A percentile compares a stretch with the other conserved stretches of the same genome.
Conservation (phyloP, 345 rosid genomes). For the Ricinus communis region DNA sequence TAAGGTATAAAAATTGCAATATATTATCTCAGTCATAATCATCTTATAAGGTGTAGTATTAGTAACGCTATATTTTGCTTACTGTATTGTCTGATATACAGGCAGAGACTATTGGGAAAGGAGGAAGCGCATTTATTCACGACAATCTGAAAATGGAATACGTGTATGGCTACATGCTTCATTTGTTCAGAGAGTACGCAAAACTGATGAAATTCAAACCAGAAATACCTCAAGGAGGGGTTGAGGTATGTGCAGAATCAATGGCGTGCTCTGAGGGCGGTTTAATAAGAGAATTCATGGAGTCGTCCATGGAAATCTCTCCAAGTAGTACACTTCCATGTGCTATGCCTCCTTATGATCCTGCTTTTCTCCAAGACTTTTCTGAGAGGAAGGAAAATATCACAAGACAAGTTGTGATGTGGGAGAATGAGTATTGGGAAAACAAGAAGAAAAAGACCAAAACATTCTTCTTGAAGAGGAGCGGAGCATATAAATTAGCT, state of each 20-base stretch:
- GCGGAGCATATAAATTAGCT: too few relatives aligned
- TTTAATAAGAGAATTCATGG: not conserved
- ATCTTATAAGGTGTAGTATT: too few relatives aligned
- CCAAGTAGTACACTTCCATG: not conserved
- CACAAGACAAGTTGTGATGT: not conserved
- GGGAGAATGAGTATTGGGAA: not conserved
- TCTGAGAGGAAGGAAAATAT: not conserved
- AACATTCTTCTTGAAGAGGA: too few relatives aligned
- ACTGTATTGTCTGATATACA: conserved; percentile 10
- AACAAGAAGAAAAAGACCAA: not conserved
- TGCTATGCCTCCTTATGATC: conserved; percentile 7
- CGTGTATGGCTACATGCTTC: conserved; percentile 75
- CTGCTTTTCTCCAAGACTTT: not conserved
- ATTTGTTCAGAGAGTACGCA: conserved; percentile 57
- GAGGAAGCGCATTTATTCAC: conserved; percentile 50
- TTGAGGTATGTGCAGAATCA: conserved; percentile 1
- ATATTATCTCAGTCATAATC: too few relatives aligned
- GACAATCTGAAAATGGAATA: conserved; percentile 55
- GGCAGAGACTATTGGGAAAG: conserved; percentile 65
- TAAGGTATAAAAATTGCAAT: too few relatives aligned
- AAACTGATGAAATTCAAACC: conserved; percentile 67
- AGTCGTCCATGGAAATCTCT: not conserved
- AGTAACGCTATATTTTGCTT: too few relatives aligned
- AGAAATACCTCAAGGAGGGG: conserved; percentile 38
- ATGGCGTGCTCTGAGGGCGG: not conserved